Evolutionary conservation across 2,329 filamentous ascomycete species (phyloP).

Genomic region (Alternaria sp.): DNA sequence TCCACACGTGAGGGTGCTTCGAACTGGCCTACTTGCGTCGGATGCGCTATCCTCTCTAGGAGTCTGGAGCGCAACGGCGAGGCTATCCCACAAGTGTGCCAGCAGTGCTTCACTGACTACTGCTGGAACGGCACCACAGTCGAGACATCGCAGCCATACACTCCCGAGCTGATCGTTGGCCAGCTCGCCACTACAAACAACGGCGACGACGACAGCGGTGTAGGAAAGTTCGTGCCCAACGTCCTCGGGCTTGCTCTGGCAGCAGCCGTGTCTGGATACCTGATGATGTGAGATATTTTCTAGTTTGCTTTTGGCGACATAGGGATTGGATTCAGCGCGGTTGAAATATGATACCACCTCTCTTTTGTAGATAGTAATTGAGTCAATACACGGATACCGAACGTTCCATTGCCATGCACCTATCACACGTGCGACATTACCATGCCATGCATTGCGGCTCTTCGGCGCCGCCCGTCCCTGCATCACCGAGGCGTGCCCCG

Average conservation of each 20-base stretch:
- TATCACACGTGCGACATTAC: slow-evolving; percentile 7
- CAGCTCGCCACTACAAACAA: slow-evolving; percentile 16
- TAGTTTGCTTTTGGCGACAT: not conserved
- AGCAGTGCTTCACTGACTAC: slow-evolving; percentile 77
- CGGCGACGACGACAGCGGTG: slow-evolving; percentile 28
- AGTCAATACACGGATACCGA: not conserved
- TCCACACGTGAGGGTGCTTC: slow-evolving; percentile 66
- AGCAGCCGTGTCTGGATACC: slow-evolving; percentile 21
- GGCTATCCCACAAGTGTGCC: slow-evolving; percentile 73
- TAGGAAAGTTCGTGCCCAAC: slow-evolving; percentile 32
- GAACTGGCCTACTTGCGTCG: slow-evolving; percentile 83
- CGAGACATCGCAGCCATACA: slow-evolving; percentile 34
- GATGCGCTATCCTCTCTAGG: slow-evolving; percentile 82
- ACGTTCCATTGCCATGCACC: not conserved
- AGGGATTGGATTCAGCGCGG: slow-evolving; percentile 4
- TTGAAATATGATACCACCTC: slow-evolving; percentile 7
- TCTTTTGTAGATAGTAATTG: slow-evolving; percentile 7
- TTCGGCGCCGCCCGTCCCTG: slow-evolving; percentile 14
- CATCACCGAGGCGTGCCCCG: slow-evolving; percentile 14
- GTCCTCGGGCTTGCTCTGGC: slow-evolving; percentile 25
- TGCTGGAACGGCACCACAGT: slow-evolving; percentile 88
- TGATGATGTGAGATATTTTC: slow-evolving; percentile 19
- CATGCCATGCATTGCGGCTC: slow-evolving; percentile 15
- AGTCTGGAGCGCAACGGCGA: slow-evolving; percentile 76
- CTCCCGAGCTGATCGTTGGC: slow-evolving; percentile 29